Conservation (phyloP, 371 early-diverging fungal genomes). For the Choanephora cucurbitarum region DNA sequence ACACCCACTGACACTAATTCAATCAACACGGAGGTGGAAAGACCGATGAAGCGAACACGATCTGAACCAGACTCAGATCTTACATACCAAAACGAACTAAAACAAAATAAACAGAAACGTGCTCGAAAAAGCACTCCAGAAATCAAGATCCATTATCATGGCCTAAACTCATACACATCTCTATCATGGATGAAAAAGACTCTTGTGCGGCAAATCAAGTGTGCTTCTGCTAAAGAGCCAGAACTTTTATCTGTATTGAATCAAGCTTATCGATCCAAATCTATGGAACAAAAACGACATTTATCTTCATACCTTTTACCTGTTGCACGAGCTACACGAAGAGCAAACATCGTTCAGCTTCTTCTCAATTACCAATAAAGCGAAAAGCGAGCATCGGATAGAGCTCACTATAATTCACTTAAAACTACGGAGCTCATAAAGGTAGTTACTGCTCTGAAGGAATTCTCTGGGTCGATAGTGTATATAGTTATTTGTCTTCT, state of each 20-base stretch:
- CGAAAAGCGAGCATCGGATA: too few relatives aligned
- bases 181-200: slow-evolving; percentile 7
- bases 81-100: background rate
- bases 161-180: background rate
- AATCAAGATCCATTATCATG: background rate
- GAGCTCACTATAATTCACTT: too few relatives aligned
- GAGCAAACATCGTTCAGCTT: background rate
- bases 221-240: slow-evolving; percentile 9
- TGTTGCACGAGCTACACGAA: slow-evolving; percentile 16
- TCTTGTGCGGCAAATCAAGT: slow-evolving; percentile 1
- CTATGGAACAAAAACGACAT: slow-evolving; percentile 15
- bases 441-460: too few relatives aligned
- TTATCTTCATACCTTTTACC: slow-evolving; percentile 18
- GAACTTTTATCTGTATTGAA: slow-evolving; percentile 3
- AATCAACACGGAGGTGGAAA: background rate
- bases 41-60: background rate
- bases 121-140: background rate
- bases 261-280: slow-evolving; percentile 3
- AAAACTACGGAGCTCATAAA: too few relatives aligned
- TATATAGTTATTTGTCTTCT: too few relatives aligned
- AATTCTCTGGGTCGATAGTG: too few relatives aligned
- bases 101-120: background rate
- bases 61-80: background rate
- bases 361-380: background rate
- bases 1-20: too few relatives aligned